Evolutionary conservation across 139 green algal genomes (phyloP).

Genomic region (Mychonastes homosphaera): DNA sequence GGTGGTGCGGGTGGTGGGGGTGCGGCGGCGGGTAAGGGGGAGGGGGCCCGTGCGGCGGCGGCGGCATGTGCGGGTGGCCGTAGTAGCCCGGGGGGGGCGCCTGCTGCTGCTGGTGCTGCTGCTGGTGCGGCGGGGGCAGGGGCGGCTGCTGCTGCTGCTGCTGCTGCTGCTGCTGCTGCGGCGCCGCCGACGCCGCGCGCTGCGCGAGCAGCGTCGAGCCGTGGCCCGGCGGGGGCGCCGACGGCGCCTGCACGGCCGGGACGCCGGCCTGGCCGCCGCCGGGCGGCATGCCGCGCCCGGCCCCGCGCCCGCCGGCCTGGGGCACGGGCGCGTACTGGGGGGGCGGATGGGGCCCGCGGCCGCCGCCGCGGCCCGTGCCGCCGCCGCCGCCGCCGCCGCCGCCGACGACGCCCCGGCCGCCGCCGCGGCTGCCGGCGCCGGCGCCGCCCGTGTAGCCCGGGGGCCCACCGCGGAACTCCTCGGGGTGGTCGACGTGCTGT

Average conservation of each 20-base stretch:
- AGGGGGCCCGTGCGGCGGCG: not conserved
- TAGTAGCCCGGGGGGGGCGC: not conserved
- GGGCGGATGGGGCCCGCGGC: not conserved
- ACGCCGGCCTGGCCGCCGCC: not conserved
- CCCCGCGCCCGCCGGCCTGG: slow-evolving; percentile 1
- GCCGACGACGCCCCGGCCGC: too few relatives aligned
- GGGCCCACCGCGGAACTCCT: too few relatives aligned
- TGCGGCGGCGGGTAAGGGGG: not conserved
- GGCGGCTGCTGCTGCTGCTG: too few relatives aligned
- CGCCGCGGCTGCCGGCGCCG: too few relatives aligned
- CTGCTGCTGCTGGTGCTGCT: not conserved
- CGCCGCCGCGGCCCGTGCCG: too few relatives aligned
- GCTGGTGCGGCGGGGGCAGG: not conserved
- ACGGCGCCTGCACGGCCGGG: not conserved
- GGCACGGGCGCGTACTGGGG: not conserved
- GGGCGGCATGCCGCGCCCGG: not conserved
- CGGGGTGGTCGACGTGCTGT: too few relatives aligned
- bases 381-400: too few relatives aligned
- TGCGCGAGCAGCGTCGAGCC: not conserved
- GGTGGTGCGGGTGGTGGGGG: slow-evolving; percentile 33
- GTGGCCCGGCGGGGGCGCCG: not conserved
- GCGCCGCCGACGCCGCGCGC: too few relatives aligned
- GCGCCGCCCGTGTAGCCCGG: too few relatives aligned
- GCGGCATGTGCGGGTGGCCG: not conserved
- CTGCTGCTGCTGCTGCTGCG: too few relatives aligned